Evolutionary conservation across 2,329 filamentous ascomycete species (phyloP), one percentile per base, ranked within the genome.

Genomic region (Colletotrichum sp.): DNA sequence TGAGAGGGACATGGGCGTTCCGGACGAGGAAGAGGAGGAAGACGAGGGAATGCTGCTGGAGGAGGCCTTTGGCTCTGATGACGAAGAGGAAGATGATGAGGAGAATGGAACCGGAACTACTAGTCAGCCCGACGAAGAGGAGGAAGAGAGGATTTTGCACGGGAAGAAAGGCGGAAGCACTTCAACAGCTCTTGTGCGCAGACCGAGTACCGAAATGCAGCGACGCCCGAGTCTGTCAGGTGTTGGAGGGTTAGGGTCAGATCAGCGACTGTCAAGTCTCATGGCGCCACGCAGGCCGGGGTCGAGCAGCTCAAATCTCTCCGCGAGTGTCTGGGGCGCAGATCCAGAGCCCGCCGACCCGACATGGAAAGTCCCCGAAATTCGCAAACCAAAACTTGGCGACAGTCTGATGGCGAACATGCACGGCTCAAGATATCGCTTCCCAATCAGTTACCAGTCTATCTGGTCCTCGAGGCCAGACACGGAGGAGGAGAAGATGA

Each of bases 1-100:
- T 83, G 91, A 84, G 88, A 93, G 82, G 85, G 86, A 87, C 60
- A 82, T 85, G 16, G 85, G 90, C 78, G 79, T 80, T 39, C 80
- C 79, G 11, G 75, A 22, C 6, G 44, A 81, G 16, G 82, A 84
- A 25, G 81, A 84, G 5, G 83, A 83, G 3, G 82, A 85, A 27
- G 85, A 86, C 5, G 82, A 85, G 30, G 83, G 82, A 5, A 78
- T 84, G 34, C 57, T 81, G 2, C 78, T 85, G 12, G 77, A 79
- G 27, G 82, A 83, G 8, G 78, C 80, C 25, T 81, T 82, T 6
- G 52, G 74, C 16, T 80, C 79, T 11, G 69, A 68, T 19, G 77
- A 81, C 15, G 79, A 79, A 5, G 78, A 68, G 19, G 77, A 81
- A 15, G 79, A 79, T 6, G 78, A 79, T 3, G 79, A 79, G 3